Evolutionary conservation across 352 stramenopile genomes (phyloP).

Genomic region (Peronosclerospora sorghi): DNA sequence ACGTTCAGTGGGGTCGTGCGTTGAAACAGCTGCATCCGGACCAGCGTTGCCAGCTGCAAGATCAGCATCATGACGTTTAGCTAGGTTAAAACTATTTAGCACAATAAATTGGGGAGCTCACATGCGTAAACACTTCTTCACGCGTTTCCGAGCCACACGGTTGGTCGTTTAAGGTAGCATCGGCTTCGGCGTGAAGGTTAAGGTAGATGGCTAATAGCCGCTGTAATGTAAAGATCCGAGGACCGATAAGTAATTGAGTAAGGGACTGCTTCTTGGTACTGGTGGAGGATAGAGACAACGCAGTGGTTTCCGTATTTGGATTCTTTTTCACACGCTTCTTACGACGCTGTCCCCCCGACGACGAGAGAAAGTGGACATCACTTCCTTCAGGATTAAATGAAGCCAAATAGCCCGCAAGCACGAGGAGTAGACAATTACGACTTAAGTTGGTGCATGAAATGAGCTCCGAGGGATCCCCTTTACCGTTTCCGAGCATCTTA

Average conservation of each 20-base stretch:
- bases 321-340: conserved; percentile 40
- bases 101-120: conserved; percentile 22
- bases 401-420: conserved; percentile 60
- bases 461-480: conserved; percentile 23
- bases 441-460: conserved; percentile 54
- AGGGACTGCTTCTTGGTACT: conserved; percentile 35
- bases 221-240: conserved; percentile 63
- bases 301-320: conserved; percentile 2
- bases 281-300: conserved; percentile 2
- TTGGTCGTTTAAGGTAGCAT: conserved; percentile 16
- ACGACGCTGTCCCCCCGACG: conserved; percentile 30
- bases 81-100: conserved; percentile 5
- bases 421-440: conserved; percentile 52
- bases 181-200: conserved; percentile 45
- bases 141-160: conserved; percentile 27
- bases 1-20: conserved; percentile 51
- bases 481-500: conserved; percentile 16
- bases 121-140: conserved; percentile 70
- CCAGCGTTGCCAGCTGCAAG: conserved; percentile 51
- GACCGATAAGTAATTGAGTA: conserved; percentile 52
- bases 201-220: conserved; percentile 69
- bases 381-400: conserved; percentile 76
- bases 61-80: neutral
- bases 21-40: conserved; percentile 73
- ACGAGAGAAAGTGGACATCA: conserved; percentile 64